A percentile compares a stretch with the other conserved stretches of the same genome.
Evolutionary conservation across 805 yeast genomes (phyloP).

Genomic region (Ogataea allantospora): DNA sequence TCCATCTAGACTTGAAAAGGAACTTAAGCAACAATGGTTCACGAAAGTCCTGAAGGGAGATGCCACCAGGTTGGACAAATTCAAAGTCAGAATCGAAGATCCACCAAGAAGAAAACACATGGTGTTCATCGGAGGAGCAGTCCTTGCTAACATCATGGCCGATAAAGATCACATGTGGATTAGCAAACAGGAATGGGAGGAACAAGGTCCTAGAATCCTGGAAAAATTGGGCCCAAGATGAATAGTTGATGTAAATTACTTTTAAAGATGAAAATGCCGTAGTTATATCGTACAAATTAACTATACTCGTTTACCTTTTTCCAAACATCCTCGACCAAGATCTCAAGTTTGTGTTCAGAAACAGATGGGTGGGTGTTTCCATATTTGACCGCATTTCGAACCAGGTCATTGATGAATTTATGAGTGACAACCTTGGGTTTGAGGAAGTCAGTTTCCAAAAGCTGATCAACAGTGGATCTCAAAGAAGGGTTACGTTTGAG

Average conservation of each 20-base stretch:
- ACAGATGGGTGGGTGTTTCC: conserved; percentile 48
- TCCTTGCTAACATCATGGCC: conserved; percentile 95
- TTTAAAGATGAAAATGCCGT: conserved; percentile 3
- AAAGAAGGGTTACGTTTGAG: conserved; percentile 65
- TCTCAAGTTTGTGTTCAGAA: conserved; percentile 39
- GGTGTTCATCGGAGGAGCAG: conserved; percentile 99
- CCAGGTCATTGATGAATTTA: conserved; percentile 63
- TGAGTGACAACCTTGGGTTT: conserved; percentile 73
- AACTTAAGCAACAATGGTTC: conserved; percentile 94
- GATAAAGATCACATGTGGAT: conserved; percentile 99
- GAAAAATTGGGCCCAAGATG: conserved; percentile 90
- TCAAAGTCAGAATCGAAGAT: conserved; percentile 95
- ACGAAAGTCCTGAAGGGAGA: conserved; percentile 85
- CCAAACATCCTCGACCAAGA: conserved; percentile 58
- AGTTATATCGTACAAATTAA: conserved; percentile 18
- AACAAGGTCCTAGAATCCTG: conserved; percentile 85
- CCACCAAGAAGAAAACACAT: conserved; percentile 98
- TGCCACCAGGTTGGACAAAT: conserved; percentile 80
- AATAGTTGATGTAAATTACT: conserved; percentile 9
- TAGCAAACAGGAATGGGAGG: conserved; percentile 95
- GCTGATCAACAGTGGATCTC: conserved; percentile 62
- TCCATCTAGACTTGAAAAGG: conserved; percentile 93
- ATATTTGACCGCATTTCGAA: conserved; percentile 72
- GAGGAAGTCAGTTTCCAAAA: conserved; percentile 62
- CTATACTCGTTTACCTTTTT: conserved; percentile 43